These are phyloP conservation scores for Solanum megistacrolobum DNA, from an alignment of 257 asterid species.

Conservation along the genomic window DNA sequence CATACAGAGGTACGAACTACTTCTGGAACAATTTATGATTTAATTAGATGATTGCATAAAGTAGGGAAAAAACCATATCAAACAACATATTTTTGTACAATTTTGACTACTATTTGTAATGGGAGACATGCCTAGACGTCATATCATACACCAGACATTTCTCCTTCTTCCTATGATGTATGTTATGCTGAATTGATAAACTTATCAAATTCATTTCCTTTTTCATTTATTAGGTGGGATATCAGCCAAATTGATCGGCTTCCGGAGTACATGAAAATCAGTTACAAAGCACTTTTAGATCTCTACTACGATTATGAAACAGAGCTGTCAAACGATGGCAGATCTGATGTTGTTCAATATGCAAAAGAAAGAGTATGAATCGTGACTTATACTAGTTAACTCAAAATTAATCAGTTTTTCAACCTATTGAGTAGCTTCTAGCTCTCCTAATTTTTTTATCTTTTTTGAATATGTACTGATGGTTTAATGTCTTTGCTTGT, in stretches of 20 bases:
- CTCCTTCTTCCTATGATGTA: not conserved
- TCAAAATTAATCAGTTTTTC: not conserved
- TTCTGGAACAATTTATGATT: not conserved
- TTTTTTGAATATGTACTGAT: conserved; percentile 16
- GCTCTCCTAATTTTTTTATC: not conserved
- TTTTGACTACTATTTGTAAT: not conserved
- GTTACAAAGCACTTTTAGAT: not conserved
- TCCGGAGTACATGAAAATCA: not conserved
- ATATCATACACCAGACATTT: not conserved
- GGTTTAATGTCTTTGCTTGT: not conserved
- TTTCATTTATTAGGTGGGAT: not conserved
- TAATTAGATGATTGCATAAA: not conserved
- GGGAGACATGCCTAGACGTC: not conserved
- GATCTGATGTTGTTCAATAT: not conserved
- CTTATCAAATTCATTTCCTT: not conserved
- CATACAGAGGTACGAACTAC: not conserved
- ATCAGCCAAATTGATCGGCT: not conserved
- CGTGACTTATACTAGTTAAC: not conserved
- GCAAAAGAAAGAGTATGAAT: not conserved
- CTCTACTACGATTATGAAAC: not conserved
- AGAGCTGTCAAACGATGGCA: not conserved
- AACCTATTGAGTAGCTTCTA: not conserved
- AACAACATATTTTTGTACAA: not conserved
- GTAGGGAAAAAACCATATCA: not conserved
- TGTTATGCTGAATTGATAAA: not conserved